Percentiles rank a stretch among this genome's conserved stretches.
Conservation (phyloP, 2,329 filamentous ascomycete species). For the Penicillium sp. region DNA sequence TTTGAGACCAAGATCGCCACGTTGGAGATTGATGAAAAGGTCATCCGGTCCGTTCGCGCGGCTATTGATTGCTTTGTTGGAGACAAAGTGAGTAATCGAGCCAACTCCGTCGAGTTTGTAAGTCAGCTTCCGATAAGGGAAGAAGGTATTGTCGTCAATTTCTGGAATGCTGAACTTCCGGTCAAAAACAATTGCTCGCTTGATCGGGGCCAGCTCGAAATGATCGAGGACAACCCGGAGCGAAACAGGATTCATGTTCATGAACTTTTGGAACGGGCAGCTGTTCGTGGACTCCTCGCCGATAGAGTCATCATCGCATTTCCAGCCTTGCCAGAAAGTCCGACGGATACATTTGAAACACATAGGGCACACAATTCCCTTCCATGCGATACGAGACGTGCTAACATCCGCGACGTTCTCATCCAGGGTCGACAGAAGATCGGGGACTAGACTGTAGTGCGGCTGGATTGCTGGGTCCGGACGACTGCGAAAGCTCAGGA, state of each 20-base stretch:
- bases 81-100: slow-evolving; percentile 55
- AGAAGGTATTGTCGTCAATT: slow-evolving; percentile 28
- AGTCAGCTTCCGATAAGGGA: slow-evolving; percentile 33
- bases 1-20: slow-evolving; percentile 46
- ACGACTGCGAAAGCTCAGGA: slow-evolving; percentile 53
- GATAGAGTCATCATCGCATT: slow-evolving; percentile 43
- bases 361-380: slow-evolving; percentile 63
- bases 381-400: slow-evolving; percentile 53
- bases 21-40: slow-evolving; percentile 55
- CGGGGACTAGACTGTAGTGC: slow-evolving; percentile 40
- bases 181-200: slow-evolving; percentile 27
- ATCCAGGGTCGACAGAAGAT: slow-evolving; percentile 39
- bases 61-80: slow-evolving; percentile 53
- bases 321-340: slow-evolving; percentile 60
- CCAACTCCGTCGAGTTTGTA: slow-evolving; percentile 40
- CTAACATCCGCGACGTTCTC: slow-evolving; percentile 41
- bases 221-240: slow-evolving; percentile 34
- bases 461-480: slow-evolving; percentile 41
- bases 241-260: slow-evolving; percentile 25
- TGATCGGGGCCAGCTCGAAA: slow-evolving; percentile 28
- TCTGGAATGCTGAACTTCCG: slow-evolving; percentile 26
- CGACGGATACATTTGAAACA: slow-evolving; percentile 63
- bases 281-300: slow-evolving; percentile 32
- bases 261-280: slow-evolving; percentile 50
- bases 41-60: slow-evolving; percentile 58